Base-by-base conservation (phyloP, 352 stramenopile species). In the Phytophthora idaei region DNA sequence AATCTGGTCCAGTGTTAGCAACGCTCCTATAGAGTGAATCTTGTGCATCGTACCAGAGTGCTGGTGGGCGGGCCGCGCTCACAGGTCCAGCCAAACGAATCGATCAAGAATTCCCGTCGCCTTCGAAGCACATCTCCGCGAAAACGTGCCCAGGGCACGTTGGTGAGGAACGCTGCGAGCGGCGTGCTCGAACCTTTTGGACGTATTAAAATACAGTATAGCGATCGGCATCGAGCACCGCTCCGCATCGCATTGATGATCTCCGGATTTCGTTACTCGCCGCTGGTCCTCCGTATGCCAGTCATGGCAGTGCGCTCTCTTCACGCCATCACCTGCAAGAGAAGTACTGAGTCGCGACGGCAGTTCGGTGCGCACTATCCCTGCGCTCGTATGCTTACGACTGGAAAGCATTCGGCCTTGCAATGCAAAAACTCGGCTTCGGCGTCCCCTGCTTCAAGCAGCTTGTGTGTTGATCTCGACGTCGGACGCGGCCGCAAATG, bases 201-300 rank as follows among this genome's bases (percentile, higher is more conserved):
- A 47, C 25, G 15, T 17, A 21, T 21, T 21, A 21, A 21, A 21
- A 21, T 21, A 21, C 21, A 21, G 21, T 21, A 14, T n/a, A n/a
- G 28, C 48, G n/a, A 44, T 55, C 28, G 48, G 9, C 9, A 27
- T n/a, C 46, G 46, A 56, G n/a, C 32, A 21, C 21, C 31, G 31
- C 46, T 59, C 42, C 27, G 34, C 31, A 39, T 64, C 45, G 21
- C 29, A 28, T 59, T 44, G 62, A 61, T 50, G 55, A 34, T 57
- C 45, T 63, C 48, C 48, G 34, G 52, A 57, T 45, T 47, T 50
- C 27, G 42, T 7, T 25, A n/a, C 36, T 42, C 17, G 41, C 41
- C n/a, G 14, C 41, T 47, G 41, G 17, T 42, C 47, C 69, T 67
- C 60, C 53, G 59, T 69, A 73, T 69, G 47, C 39, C 45, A 51